phyloP scores from a whole-genome alignment of 2,329 filamentous ascomycete species.

The Thelonectria blattea region DNA sequence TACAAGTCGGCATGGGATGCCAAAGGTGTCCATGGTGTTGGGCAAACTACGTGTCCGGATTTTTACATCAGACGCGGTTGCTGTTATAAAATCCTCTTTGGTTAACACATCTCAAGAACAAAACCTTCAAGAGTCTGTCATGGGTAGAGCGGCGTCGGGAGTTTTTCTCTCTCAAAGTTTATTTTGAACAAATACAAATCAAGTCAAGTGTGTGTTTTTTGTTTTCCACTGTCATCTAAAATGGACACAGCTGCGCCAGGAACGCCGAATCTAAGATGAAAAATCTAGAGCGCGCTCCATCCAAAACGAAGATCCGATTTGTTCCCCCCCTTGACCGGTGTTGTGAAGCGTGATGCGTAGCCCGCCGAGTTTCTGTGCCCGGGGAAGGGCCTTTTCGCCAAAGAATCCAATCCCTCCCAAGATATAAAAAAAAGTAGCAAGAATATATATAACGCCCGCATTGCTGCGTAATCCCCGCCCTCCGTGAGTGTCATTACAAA shows the following conservation, averaged over 20 bases:
- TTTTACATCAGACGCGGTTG: not conserved
- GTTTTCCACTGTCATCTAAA: slow-evolving; percentile 34
- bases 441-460: slow-evolving; percentile 32
- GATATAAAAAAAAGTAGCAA: slow-evolving; percentile 21
- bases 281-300: slow-evolving; percentile 35
- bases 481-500: slow-evolving; percentile 17
- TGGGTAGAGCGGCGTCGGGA: slow-evolving; percentile 26
- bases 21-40: not conserved
- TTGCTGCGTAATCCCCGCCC: slow-evolving; percentile 24
- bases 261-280: slow-evolving; percentile 32
- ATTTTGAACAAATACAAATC: slow-evolving; percentile 16
- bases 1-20: not conserved
- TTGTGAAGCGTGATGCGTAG: slow-evolving; percentile 14
- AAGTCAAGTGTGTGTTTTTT: slow-evolving; percentile 24
- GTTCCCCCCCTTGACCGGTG: slow-evolving; percentile 24
- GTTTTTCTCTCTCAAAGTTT: slow-evolving; percentile 19
- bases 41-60: not conserved
- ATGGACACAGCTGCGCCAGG: slow-evolving; percentile 30
- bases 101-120: not conserved
- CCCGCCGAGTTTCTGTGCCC: slow-evolving; percentile 27
- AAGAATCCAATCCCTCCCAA: slow-evolving; percentile 28
- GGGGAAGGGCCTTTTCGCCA: slow-evolving; percentile 13
- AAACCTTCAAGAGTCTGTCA: slow-evolving; percentile 14
- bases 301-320: slow-evolving; percentile 26
- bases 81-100: slow-evolving; percentile 11